Conservation (phyloP, 495 filamentous ascomycete species). For the Aspergillus baeticus region DNA sequence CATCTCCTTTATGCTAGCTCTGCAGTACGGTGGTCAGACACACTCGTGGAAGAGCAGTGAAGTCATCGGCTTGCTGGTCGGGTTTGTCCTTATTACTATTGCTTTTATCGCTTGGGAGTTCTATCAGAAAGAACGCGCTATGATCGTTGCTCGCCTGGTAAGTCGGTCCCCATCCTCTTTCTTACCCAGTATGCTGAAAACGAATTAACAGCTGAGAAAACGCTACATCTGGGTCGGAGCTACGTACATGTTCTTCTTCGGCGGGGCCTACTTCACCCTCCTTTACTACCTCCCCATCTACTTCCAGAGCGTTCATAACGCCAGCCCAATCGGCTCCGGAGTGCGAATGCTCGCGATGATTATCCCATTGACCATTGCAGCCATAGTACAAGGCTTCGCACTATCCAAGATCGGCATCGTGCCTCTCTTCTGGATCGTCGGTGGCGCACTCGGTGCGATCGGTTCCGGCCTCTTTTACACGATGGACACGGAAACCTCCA, state of each 20-base stretch:
- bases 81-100: neutral
- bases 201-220: conserved; percentile 38
- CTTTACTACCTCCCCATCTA: conserved; percentile 44
- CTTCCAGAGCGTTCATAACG: conserved; percentile 59
- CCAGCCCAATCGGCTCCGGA: conserved; percentile 62
- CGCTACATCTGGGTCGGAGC: conserved; percentile 40
- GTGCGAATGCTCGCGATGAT: conserved; percentile 34
- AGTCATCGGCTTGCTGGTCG: neutral
- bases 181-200: conserved; percentile 18
- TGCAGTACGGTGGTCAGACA: conserved; percentile 38
- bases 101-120: neutral
- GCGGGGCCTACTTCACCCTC: conserved; percentile 31
- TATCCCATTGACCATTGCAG: conserved; percentile 27
- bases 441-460: conserved; percentile 51
- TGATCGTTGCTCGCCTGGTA: neutral
- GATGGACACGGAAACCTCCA: conserved; percentile 40
- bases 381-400: conserved; percentile 42
- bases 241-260: conserved; percentile 18
- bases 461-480: conserved; percentile 66
- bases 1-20: conserved; percentile 34
- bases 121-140: neutral
- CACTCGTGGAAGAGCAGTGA: conserved; percentile 14
- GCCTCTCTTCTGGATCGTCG: conserved; percentile 61
- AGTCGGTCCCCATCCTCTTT: neutral
- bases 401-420: conserved; percentile 65